Percentiles rank a stretch among this genome's conserved stretches.
These are phyloP conservation scores for Cyberlindnera xishuangbannaensis DNA, from an alignment of 805 yeast genomes.

Conservation along the genomic window DNA sequence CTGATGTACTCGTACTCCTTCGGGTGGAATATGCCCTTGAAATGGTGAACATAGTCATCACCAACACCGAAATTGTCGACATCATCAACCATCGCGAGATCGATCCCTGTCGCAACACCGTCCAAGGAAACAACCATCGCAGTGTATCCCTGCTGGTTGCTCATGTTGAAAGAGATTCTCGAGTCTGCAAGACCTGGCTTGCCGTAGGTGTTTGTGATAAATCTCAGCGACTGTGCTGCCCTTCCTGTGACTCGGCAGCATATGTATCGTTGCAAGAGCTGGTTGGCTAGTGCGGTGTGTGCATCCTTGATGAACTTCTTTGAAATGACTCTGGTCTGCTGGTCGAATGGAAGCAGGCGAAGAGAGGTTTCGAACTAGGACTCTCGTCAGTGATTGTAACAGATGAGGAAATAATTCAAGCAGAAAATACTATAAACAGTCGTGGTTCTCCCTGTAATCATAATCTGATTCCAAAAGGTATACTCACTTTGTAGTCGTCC, in stretches of 20 bases:
- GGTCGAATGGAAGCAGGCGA: constrained; percentile 37
- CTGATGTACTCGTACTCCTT: constrained; percentile 31
- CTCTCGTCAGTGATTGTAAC: too few relatives aligned
- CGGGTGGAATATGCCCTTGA: constrained; percentile 36
- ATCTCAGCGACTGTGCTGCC: constrained; percentile 17
- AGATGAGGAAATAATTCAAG: too few relatives aligned
- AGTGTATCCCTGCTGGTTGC: constrained; percentile 50
- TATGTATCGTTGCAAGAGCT: constrained; percentile 39
- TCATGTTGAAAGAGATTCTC: constrained; percentile 44
- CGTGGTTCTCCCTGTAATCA: too few relatives aligned
- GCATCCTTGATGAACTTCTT: constrained; percentile 33
- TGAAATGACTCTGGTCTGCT: constrained; percentile 36
- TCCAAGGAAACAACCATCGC: constrained; percentile 40
- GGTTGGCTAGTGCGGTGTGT: constrained; percentile 36
- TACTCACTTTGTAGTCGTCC: constrained; percentile 17
- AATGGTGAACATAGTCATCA: constrained; percentile 31
- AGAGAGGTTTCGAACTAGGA: constrained; percentile 41
- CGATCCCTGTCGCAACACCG: constrained; percentile 37
- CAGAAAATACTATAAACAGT: too few relatives aligned
- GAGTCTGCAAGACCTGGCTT: constrained; percentile 43
- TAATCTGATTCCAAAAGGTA: too few relatives aligned
- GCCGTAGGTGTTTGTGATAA: constrained; percentile 40
- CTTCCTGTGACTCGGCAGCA: constrained; percentile 30
- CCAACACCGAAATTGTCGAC: constrained; percentile 21
- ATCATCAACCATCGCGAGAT: constrained; percentile 36